phyloP scores from a whole-genome alignment of 2,329 filamentous ascomycete genomes.

The Drechslerella stenobrocha region DNA sequence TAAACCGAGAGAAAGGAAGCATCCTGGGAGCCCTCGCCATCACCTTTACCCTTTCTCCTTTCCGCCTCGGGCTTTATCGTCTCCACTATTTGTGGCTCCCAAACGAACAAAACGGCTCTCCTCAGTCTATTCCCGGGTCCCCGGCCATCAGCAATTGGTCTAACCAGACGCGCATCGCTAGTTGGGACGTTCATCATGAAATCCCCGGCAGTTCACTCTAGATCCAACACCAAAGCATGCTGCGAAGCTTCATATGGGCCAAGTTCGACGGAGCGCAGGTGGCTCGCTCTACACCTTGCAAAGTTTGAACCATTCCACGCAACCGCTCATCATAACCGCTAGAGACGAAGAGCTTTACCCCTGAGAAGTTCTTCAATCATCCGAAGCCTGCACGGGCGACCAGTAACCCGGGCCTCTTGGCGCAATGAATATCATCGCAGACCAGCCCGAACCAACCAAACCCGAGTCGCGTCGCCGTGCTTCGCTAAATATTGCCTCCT shows the following conservation, averaged over 20 bases:
- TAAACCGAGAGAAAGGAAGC: too few relatives aligned
- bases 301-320: too few relatives aligned
- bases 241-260: slow-evolving; percentile 2
- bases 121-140: slow-evolving; percentile 16
- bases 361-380: too few relatives aligned
- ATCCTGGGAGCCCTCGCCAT: background rate
- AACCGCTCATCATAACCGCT: too few relatives aligned
- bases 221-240: background rate
- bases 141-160: slow-evolving; percentile 22
- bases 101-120: slow-evolving; percentile 24
- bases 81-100: slow-evolving; percentile 11
- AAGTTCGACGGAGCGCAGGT: background rate
- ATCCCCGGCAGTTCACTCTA: background rate
- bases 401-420: too few relatives aligned
- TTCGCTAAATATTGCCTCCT: too few relatives aligned
- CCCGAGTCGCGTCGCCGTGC: too few relatives aligned
- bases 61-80: slow-evolving; percentile 16
- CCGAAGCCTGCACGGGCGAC: too few relatives aligned
- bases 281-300: too few relatives aligned
- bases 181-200: background rate
- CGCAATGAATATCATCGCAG: too few relatives aligned
- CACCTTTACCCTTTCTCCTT: slow-evolving; percentile 17
- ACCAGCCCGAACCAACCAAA: too few relatives aligned
- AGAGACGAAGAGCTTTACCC: too few relatives aligned
- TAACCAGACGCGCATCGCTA: slow-evolving; percentile 25